These are phyloP conservation scores for Lasiosphaeria hispida DNA, from an alignment of 495 filamentous ascomycete genomes.

Conservation along the genomic window DNA sequence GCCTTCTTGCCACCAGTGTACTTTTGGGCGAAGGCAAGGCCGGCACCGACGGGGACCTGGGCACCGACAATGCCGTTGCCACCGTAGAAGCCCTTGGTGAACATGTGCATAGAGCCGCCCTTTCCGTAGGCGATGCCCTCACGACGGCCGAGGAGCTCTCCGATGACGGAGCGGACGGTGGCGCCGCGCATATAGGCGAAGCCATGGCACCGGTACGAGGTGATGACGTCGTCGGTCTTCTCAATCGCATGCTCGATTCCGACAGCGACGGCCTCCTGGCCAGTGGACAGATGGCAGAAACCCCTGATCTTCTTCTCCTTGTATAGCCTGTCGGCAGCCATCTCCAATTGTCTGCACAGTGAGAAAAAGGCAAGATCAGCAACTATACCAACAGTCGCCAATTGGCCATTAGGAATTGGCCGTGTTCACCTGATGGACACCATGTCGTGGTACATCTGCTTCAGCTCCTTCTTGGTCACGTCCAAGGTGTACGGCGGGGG, in stretches of 20 bases:
- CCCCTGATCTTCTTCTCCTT: conserved; percentile 99
- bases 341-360: conserved; percentile 85
- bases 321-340: conserved; percentile 96
- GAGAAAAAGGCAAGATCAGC: neutral
- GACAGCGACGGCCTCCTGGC: conserved; percentile 94
- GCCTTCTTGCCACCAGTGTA: conserved; percentile 83
- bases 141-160: conserved; percentile 89
- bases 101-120: conserved; percentile 99
- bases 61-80: conserved; percentile 99
- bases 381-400: neutral
- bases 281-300: conserved; percentile 98
- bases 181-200: conserved; percentile 96
- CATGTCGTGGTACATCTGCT: conserved; percentile 99
- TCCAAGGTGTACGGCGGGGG: conserved; percentile 86
- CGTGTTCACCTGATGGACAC: conserved; percentile 88
- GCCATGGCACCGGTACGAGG: conserved; percentile 97
- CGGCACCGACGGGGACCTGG: conserved; percentile 96
- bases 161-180: conserved; percentile 89
- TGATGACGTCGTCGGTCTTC: conserved; percentile 90
- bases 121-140: conserved; percentile 98
- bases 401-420: conserved; percentile 24
- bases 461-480: conserved; percentile 94
- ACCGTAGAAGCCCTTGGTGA: conserved; percentile 94
- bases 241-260: conserved; percentile 96
- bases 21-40: conserved; percentile 94